Base-by-base conservation (phyloP, 192 early-diverging fungal genomes). In the Funneliformis geosporum region DNA sequence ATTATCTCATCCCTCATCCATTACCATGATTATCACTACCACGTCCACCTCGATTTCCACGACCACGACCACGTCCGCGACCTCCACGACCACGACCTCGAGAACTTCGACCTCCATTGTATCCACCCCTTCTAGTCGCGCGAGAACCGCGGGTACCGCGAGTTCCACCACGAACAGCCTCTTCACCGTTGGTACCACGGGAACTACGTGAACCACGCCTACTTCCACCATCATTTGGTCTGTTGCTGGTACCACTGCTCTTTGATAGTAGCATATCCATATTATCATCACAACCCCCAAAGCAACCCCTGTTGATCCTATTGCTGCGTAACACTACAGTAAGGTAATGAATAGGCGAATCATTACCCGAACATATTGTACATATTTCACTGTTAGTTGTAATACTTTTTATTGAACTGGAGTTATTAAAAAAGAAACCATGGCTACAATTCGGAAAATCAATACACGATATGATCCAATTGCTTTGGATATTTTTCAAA, bases 311-410 rank as follows among this genome's bases (percentile, higher is more conserved):
- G 4, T 74, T 68, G 12, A 69, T 27, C 11, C 18, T 27, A 75
- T 79, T 62, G 25, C 4, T 79, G 79, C 11, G 12, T 0, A 86
- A 27, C 27, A 39, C 38, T 69, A 62, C 43, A 74, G 18, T 64
- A 27, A 64, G 27, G 27, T 11, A 27, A 33, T 64, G 27, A 14
- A 64, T 10, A 11, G 62, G 27, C 12, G 23, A 7, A 8, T 11
- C 4, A 28, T 12, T 64, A 4, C 6, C 27, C 11, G 47, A 55
- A 5, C 47, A 55, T 55, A 55, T 55, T 55, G 47, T 18, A 55
- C 47, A 55, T 55, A 55, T 16, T 55, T 55, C 47, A 55, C 18
- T 55, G 47, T 55, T 55, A 55, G 12, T 16, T 55, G 47, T 55
- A 55, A 55, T 55, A 12, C 47, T 55, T 16, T 55, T 55, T 55